These are phyloP conservation scores for Tinospora cordifolia DNA, from an alignment of 164 flowering plant species.

Conservation along the genomic window DNA sequence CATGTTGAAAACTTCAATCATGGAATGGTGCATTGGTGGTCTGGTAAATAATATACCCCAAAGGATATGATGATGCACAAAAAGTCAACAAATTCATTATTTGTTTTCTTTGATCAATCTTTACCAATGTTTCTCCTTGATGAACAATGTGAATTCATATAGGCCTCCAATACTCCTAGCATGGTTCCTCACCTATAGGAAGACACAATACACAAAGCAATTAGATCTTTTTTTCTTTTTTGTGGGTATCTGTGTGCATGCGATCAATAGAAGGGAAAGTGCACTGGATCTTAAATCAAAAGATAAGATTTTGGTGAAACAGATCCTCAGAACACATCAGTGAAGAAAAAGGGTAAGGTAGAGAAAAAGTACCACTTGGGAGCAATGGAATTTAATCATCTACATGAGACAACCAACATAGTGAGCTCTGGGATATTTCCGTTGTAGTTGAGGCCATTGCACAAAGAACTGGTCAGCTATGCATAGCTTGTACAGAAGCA, in stretches of 20 bases:
- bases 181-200: background rate
- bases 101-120: background rate
- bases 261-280: background rate
- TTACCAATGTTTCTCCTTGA: background rate
- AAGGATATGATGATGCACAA: background rate
- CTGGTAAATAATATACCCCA: background rate
- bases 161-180: background rate
- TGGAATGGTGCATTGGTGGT: background rate
- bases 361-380: constrained; percentile 11
- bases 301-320: background rate
- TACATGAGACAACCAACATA: constrained; percentile 74
- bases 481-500: constrained; percentile 65
- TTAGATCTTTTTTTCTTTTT: background rate
- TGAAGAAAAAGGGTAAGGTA: constrained; percentile 2
- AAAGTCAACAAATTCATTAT: background rate
- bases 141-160: background rate
- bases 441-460: constrained; percentile 89
- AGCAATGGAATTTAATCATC: constrained; percentile 9
- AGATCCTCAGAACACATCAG: background rate
- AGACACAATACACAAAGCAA: background rate
- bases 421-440: constrained; percentile 59
- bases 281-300: background rate
- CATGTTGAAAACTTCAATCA: background rate
- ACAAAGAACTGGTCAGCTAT: constrained; percentile 88
- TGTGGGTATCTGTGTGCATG: background rate